Base-by-base conservation (phyloP, 352 stramenopile genomes). In the Pythium aristosporum region DNA sequence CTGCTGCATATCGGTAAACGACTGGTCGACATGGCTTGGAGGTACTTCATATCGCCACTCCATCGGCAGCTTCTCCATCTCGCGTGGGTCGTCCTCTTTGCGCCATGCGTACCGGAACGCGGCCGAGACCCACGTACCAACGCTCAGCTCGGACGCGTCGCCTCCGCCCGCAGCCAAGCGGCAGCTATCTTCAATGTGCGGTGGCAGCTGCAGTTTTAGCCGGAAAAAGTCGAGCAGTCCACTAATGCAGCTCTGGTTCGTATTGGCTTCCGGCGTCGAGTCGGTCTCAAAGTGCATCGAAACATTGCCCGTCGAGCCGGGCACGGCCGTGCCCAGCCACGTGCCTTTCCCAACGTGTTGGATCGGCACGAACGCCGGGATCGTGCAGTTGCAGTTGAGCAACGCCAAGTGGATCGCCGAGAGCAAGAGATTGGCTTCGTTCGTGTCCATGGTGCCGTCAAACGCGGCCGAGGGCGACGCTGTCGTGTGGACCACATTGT, bases 141-240 rank as follows among this genome's bases (percentile, higher is more conserved):
- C 70, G 3, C 65, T 68, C 6, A 93, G 41, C 6, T 79, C 65
- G 0, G 60, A 68, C 20, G 78, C 65, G 18, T 78, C 37, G 2
- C 37, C 77, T 4, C 68, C 66, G 18, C 54, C 46, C 1, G n/a
- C 44, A 11, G 72, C 64, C 11, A 85, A 51, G 16, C 79, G 78
- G 39, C 78, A 91, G 37, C 65, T 75, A 44, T 89, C 81, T 73
- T 92, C 83, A 10, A 88, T 50, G 21, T 87, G 69, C 9, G 77
- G 72, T 9, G 79, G 74, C 13, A 93, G 61, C 54, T 90, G 81
- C 41, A 94, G 63, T 52, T 94, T 94, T n/a, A 79, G 58, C 56
- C 88, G 86, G 64, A 94, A 94, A 58, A 92, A 91, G 43, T 92
- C 82, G 1, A 94, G 48, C 34, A 94, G 53, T 0, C 86, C 84